These are phyloP conservation scores for Ustilago crameri DNA, from an alignment of 1,284 basidiomycete species.

Conservation along the genomic window DNA sequence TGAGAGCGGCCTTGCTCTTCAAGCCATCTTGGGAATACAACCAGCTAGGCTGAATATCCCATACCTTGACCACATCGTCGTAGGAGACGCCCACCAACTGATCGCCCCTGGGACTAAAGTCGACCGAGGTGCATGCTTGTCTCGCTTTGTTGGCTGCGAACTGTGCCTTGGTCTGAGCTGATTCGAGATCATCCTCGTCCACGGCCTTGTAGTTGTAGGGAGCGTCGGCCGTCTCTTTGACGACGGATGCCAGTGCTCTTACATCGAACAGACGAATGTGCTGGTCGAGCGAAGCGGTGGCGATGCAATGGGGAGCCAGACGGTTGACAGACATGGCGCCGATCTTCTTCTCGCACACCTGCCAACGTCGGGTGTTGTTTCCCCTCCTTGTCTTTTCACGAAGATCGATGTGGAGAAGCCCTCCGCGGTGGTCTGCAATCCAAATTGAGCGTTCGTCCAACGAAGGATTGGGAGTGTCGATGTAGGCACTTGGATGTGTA, in stretches of 20 bases:
- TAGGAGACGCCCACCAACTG: constrained; percentile 62
- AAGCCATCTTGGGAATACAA: constrained; percentile 30
- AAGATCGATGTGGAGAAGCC: constrained; percentile 60
- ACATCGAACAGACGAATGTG: constrained; percentile 64
- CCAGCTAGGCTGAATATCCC: constrained; percentile 33
- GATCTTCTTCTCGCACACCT: constrained; percentile 67
- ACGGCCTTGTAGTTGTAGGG: constrained; percentile 53
- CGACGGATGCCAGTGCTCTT: constrained; percentile 42
- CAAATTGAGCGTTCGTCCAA: constrained; percentile 61
- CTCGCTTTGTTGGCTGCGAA: constrained; percentile 41
- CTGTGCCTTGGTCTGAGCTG: constrained; percentile 47
- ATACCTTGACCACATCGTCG: constrained; percentile 62
- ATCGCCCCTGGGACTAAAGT: constrained; percentile 58
- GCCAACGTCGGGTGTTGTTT: constrained; percentile 53
- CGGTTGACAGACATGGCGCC: constrained; percentile 64
- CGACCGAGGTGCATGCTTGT: constrained; percentile 63
- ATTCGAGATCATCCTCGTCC: constrained; percentile 44
- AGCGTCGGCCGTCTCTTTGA: constrained; percentile 38
- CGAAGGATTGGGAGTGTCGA: constrained; percentile 41
- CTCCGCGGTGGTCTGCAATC: constrained; percentile 66
- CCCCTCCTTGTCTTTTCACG: constrained; percentile 38
- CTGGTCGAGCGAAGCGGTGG: constrained; percentile 64
- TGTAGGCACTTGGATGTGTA: constrained; percentile 49
- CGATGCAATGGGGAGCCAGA: constrained; percentile 53
- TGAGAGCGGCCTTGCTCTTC: constrained; percentile 21